These are phyloP conservation scores for Eimeria acervulina DNA, from an alignment of 169 alveolate genomes.

Conservation along the genomic window DNA sequence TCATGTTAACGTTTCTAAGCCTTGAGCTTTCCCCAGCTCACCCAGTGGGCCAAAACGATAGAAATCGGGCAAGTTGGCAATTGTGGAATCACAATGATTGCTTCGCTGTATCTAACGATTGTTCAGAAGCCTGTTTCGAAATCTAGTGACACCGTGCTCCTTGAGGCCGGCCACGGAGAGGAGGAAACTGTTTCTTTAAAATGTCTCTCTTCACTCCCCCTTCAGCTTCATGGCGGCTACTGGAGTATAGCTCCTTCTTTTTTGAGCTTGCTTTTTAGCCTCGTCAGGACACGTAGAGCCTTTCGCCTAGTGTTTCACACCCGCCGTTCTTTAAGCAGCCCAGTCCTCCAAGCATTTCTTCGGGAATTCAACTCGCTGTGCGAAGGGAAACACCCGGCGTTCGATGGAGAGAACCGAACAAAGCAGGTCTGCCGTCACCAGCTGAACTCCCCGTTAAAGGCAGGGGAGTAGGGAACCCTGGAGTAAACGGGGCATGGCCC, in stretches of 20 bases:
- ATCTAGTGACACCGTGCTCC: neutral
- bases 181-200: neutral
- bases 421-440: slow-evolving; percentile 53
- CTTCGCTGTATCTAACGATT: neutral
- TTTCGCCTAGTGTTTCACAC: slow-evolving; percentile 75
- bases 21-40: neutral
- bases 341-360: neutral
- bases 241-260: slow-evolving; percentile 63
- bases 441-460: neutral
- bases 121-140: slow-evolving; percentile 3
- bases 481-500: neutral
- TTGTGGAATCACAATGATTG: neutral
- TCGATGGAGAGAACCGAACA: slow-evolving; percentile 80
- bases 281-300: slow-evolving; percentile 39
- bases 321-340: slow-evolving; percentile 52
- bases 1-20: neutral
- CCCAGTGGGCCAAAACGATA: neutral
- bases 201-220: neutral
- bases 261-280: slow-evolving; percentile 37
- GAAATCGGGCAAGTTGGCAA: neutral
- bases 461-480: neutral
- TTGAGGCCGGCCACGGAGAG: slow-evolving; percentile 2
- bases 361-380: slow-evolving; percentile 75
- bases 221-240: slow-evolving; percentile 44
- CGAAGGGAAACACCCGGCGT: slow-evolving; percentile 83